phyloP scores from a whole-genome alignment of 2,329 filamentous ascomycete genomes.

The Penicillium brasilianum region DNA sequence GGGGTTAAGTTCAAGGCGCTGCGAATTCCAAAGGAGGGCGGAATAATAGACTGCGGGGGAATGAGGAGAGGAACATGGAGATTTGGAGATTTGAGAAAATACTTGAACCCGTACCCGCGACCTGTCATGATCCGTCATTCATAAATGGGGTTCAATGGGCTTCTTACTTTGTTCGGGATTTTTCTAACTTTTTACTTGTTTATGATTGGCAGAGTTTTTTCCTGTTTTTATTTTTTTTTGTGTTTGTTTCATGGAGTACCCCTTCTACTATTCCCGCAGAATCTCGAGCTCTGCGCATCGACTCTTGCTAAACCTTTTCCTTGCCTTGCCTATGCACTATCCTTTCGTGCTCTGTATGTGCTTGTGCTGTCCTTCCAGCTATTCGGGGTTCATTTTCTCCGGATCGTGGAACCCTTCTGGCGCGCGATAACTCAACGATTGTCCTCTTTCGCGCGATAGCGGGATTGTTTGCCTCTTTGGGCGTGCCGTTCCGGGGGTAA shows the following conservation, averaged over 20 bases:
- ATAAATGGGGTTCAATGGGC: not conserved
- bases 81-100: conserved; percentile 1
- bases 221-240: not conserved
- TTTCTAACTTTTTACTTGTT: conserved; percentile 2
- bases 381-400: not conserved
- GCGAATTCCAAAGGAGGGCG: not conserved
- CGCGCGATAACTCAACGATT: not conserved
- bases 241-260: not conserved
- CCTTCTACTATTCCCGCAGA: not conserved
- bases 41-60: conserved; percentile 4
- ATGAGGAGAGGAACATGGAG: not conserved
- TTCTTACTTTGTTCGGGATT: not conserved
- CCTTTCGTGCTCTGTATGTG: not conserved
- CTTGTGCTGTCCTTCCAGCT: no score
- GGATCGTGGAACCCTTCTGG: not conserved
- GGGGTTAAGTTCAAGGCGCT: not conserved
- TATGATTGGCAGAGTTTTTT: conserved; percentile 11
- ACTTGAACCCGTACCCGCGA: not conserved
- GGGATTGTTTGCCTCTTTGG: conserved; percentile 17
- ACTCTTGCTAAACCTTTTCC: conserved; percentile 1
- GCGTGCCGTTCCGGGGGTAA: conserved; percentile 1
- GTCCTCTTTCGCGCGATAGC: not conserved
- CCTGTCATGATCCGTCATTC: not conserved
- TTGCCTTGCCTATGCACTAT: not conserved
- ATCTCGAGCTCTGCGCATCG: not conserved